A percentile compares a stretch with the other conserved stretches of the same genome.
Evolutionary conservation across 495 filamentous ascomycete species (phyloP).

Genomic region (Trypethelium eluteriae): DNA sequence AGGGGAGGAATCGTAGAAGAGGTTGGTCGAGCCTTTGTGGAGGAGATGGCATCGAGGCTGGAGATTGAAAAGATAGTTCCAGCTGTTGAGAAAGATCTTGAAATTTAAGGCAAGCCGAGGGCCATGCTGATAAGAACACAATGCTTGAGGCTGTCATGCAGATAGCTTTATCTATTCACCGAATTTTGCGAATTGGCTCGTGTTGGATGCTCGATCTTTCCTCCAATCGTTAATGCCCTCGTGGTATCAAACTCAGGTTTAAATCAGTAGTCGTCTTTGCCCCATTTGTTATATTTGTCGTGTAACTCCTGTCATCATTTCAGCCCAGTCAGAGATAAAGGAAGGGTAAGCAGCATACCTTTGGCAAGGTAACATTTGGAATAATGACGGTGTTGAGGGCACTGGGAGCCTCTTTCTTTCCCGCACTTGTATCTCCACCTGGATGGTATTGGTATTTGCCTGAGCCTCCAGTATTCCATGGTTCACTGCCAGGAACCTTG

Average conservation of each 20-base stretch:
- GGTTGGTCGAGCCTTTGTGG: slow-evolving; percentile 31
- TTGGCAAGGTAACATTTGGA: slow-evolving; percentile 85
- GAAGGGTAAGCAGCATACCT: slow-evolving; percentile 47
- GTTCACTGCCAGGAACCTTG: slow-evolving; percentile 68
- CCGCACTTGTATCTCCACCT: slow-evolving; percentile 66
- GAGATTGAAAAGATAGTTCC: slow-evolving; percentile 13
- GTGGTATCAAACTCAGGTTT: too few species aligned
- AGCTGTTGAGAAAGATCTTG: not conserved
- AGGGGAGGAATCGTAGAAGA: slow-evolving; percentile 27
- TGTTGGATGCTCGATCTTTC: too few species aligned
- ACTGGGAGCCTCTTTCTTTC: slow-evolving; percentile 81
- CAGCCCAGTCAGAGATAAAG: not conserved
- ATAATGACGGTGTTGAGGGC: slow-evolving; percentile 90
- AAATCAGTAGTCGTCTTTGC: slow-evolving; percentile 62
- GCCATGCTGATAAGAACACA: not conserved
- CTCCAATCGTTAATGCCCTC: too few species aligned
- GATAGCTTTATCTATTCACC: not conserved
- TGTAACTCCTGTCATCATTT: slow-evolving; percentile 60
- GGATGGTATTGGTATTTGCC: slow-evolving; percentile 91
- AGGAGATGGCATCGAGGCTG: slow-evolving; percentile 26
- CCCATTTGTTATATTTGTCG: slow-evolving; percentile 97
- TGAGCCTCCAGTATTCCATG: slow-evolving; percentile 66
- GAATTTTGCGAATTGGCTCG: not conserved
- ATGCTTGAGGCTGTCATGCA: not conserved
- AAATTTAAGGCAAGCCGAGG: not conserved